phyloP scores from a whole-genome alignment of 495 filamentous ascomycete genomes.

The Acidiella bohemica region DNA sequence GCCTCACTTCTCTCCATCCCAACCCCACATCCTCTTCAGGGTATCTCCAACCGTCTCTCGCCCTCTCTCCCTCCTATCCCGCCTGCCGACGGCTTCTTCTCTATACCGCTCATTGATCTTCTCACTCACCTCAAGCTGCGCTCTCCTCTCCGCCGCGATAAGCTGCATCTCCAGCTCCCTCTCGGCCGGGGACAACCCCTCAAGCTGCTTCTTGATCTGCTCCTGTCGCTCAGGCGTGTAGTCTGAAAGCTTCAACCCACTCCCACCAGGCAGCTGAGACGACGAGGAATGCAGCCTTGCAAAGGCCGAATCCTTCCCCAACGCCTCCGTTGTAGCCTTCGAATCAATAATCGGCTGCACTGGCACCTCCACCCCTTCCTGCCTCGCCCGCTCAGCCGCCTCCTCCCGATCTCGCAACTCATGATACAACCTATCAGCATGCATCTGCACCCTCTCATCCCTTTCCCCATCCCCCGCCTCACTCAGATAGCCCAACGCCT shows the following conservation, averaged over 20 bases:
- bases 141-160: slow-evolving; percentile 24
- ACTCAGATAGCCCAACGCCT: slow-evolving; percentile 78
- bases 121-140: slow-evolving; percentile 19
- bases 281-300: slow-evolving; percentile 6
- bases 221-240: slow-evolving; percentile 15
- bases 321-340: slow-evolving; percentile 6
- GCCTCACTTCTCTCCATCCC: slow-evolving; percentile 14
- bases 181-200: slow-evolving; percentile 19
- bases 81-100: slow-evolving; percentile 22
- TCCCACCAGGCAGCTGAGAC: slow-evolving; percentile 5
- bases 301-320: slow-evolving; percentile 16
- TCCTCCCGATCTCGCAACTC: slow-evolving; percentile 67
- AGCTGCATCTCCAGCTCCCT: slow-evolving; percentile 25
- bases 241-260: slow-evolving; percentile 10
- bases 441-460: slow-evolving; percentile 90
- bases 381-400: slow-evolving; percentile 50
- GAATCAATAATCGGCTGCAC: slow-evolving; percentile 18
- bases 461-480: slow-evolving; percentile 46
- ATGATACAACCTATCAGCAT: slow-evolving; percentile 79
- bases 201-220: slow-evolving; percentile 22
- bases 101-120: slow-evolving; percentile 18
- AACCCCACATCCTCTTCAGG: slow-evolving; percentile 28
- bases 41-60: slow-evolving; percentile 27
- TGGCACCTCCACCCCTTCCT: slow-evolving; percentile 20
- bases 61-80: slow-evolving; percentile 24